Evolutionary conservation across 495 filamentous ascomycete genomes (phyloP), one percentile per base, ranked within the genome.

Genomic region (Penicillium turbatum): DNA sequence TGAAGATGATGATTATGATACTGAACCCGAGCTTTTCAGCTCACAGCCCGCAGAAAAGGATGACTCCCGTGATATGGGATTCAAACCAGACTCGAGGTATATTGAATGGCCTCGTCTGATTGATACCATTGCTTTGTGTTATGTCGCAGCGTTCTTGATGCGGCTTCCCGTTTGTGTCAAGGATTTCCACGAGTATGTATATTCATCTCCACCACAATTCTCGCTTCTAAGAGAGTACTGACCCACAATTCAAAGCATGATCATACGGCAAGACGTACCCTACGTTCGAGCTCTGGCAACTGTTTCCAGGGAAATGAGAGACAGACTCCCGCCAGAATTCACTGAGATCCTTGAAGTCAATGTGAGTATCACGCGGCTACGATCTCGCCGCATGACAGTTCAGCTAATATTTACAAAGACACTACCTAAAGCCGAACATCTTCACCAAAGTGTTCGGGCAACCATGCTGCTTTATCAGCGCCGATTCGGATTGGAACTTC

Each of bases 401-500:
- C 12, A 24, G 38, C 52, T 57, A 54, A 69, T 19, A 0, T 19
- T 6, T 0, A 40, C 50, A 35, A 54, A 76, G 66, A 61, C 59
- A 26, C 39, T 79, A 5, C 67, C 78, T 8, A 71, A 76, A 42
- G 65, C 76, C 2, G 78, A 85, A 16, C 68, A 79, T 45, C 70
- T 98, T 29, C 86, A 96, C 59, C 66, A 71, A 17, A 71, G 79
- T 1, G 77, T 90, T 2, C 70, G 80, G 44, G 76, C 84, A 15
- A 56, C 90, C 42, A 72, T 81, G 10, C 56, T 82, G n/a, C 78
- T 82, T 11, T 89, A 87, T 62, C 72, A 81, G 41, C 70, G 72
- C 39, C 81, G 86, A 26, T 92, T 88, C 62, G 81, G 79, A 15
- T 75, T 96, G 60, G 62, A 70, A 0, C 83, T 96, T 47, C 92